These are phyloP conservation scores for Phytophthora quininea DNA, from an alignment of 352 stramenopile species.

Conservation along the genomic window DNA sequence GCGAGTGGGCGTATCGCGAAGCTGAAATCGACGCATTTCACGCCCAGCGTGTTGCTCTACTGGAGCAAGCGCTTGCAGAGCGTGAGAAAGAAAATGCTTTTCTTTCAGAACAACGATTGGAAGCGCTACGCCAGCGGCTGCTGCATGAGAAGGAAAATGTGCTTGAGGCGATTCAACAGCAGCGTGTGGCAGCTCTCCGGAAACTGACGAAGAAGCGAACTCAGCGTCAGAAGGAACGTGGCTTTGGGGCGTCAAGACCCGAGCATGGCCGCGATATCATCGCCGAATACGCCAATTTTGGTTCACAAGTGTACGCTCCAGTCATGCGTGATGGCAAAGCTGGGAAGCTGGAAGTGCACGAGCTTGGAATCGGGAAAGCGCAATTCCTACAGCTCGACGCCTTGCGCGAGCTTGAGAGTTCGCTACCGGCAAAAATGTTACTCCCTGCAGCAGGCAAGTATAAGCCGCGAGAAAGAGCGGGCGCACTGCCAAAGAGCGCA, in stretches of 20 bases:
- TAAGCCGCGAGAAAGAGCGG: slow-evolving; percentile 54
- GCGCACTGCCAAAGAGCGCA: slow-evolving; percentile 78
- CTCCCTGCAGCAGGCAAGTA: slow-evolving; percentile 42
- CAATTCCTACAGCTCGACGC: slow-evolving; percentile 59
- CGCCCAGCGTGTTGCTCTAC: slow-evolving; percentile 73
- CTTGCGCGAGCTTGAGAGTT: slow-evolving; percentile 68
- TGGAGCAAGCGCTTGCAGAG: slow-evolving; percentile 86
- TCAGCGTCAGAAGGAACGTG: slow-evolving; percentile 41
- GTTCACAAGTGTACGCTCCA: slow-evolving; percentile 87
- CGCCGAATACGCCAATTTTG: slow-evolving; percentile 85
- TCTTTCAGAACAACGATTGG: slow-evolving; percentile 91
- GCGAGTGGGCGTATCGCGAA: slow-evolving; percentile 89
- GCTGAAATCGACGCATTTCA: slow-evolving; percentile 89
- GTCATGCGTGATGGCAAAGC: slow-evolving; percentile 65
- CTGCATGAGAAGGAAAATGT: slow-evolving; percentile 81
- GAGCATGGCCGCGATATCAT: slow-evolving; percentile 86
- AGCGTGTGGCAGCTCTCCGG: slow-evolving; percentile 87
- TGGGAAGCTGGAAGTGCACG: slow-evolving; percentile 53
- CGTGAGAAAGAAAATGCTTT: slow-evolving; percentile 91
- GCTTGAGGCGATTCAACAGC: slow-evolving; percentile 81
- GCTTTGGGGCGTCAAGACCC: slow-evolving; percentile 33
- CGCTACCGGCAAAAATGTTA: slow-evolving; percentile 59
- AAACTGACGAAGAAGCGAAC: slow-evolving; percentile 91
- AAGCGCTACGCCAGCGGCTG: slow-evolving; percentile 82
- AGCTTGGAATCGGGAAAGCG: slow-evolving; percentile 62